Conservation (phyloP, 495 filamentous ascomycete genomes). For the Platismatia glauca region DNA sequence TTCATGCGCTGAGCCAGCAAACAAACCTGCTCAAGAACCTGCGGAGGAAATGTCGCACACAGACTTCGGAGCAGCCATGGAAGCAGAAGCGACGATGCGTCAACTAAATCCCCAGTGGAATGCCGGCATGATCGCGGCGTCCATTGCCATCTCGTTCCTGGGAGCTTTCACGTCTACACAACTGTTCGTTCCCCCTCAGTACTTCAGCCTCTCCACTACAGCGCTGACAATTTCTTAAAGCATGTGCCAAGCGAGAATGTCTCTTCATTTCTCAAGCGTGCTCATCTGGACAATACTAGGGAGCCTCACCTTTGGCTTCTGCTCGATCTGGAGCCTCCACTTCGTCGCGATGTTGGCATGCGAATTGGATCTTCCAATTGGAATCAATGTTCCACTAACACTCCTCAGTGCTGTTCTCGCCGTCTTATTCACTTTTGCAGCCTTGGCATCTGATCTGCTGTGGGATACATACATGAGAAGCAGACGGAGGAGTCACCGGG, state of each 20-base stretch:
- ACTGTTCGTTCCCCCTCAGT: slow-evolving; percentile 12
- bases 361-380: slow-evolving; percentile 25
- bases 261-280: slow-evolving; percentile 21
- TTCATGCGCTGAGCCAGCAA: neutral
- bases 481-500: slow-evolving; percentile 5
- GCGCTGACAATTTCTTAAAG: slow-evolving; percentile 7
- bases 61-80: neutral
- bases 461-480: slow-evolving; percentile 20
- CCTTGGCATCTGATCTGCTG: slow-evolving; percentile 23
- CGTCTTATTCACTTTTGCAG: slow-evolving; percentile 25
- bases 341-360: slow-evolving; percentile 28
- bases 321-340: slow-evolving; percentile 28
- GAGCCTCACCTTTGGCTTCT: slow-evolving; percentile 27
- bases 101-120: slow-evolving; percentile 24
- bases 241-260: slow-evolving; percentile 26
- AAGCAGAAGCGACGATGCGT: neutral
- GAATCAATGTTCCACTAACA: slow-evolving; percentile 21
- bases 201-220: neutral
- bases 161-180: slow-evolving; percentile 28
- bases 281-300: slow-evolving; percentile 23
- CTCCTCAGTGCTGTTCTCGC: slow-evolving; percentile 24
- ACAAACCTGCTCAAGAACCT: neutral
- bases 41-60: neutral
- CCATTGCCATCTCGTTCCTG: slow-evolving; percentile 26
- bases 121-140: slow-evolving; percentile 23